Percentiles rank a stretch among this genome's conserved stretches.
phyloP scores from a whole-genome alignment of 371 early-diverging fungal species.

The Chytridium lagenaria region DNA sequence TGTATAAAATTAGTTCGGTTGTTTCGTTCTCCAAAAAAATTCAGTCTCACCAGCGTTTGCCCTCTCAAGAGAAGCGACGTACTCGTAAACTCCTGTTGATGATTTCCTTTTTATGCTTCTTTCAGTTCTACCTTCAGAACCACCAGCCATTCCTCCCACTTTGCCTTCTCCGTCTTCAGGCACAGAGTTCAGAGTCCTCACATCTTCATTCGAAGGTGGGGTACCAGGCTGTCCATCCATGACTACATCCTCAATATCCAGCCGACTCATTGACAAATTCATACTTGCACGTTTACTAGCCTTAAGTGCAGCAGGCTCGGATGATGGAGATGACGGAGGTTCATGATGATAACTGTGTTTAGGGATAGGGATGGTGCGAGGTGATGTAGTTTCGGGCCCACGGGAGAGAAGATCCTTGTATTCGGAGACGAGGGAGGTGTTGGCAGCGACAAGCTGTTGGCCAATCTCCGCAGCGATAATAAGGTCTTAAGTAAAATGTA shows the following conservation, averaged over 20 bases:
- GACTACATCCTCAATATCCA: slow-evolving; percentile 2
- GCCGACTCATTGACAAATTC: slow-evolving; percentile 8
- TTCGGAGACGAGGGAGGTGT: slow-evolving; percentile 29
- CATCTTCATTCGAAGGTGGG: no score
- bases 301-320: background rate
- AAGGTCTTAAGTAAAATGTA: slow-evolving; percentile 23
- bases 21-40: background rate
- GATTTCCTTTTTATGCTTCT: background rate
- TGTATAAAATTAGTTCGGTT: no score
- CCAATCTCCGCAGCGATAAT: slow-evolving; percentile 50
- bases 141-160: background rate
- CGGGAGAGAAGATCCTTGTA: slow-evolving; percentile 30
- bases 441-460: slow-evolving; percentile 43
- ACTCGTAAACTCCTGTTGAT: slow-evolving; percentile 15
- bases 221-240: background rate
- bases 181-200: no score
- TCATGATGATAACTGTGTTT: background rate
- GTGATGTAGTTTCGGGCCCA: background rate
- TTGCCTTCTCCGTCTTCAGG: background rate
- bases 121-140: background rate
- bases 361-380: background rate
- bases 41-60: slow-evolving; percentile 18
- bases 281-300: slow-evolving; percentile 16
- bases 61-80: slow-evolving; percentile 27
- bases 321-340: background rate